Conservation (phyloP, 1,284 basidiomycete genomes). For the Uromyces viciae-fabae region DNA sequence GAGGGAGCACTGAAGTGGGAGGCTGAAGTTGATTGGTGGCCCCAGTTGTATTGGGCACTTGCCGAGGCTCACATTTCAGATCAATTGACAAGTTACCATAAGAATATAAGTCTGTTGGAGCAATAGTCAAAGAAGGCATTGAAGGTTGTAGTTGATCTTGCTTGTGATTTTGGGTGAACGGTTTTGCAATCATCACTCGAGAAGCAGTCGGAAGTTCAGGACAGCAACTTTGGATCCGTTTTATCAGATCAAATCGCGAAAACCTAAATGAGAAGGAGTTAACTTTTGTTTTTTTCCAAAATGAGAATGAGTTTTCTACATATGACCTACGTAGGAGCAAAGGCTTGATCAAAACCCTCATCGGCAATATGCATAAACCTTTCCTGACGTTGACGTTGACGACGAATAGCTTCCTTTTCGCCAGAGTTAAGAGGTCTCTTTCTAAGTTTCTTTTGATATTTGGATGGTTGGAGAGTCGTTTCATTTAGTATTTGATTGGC, state of each 20-base stretch:
- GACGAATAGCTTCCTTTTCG: slow-evolving; percentile 41
- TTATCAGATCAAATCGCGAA: slow-evolving; percentile 40
- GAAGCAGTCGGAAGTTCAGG: neutral
- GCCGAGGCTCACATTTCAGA: neutral
- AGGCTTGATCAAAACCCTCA: slow-evolving; percentile 40
- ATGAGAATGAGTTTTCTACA: neutral
- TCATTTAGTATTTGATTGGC: slow-evolving; percentile 40
- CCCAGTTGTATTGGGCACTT: neutral
- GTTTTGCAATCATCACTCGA: slow-evolving; percentile 3
- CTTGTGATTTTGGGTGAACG: neutral
- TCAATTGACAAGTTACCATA: neutral
- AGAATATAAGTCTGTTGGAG: slow-evolving; percentile 6
- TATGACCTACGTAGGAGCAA: slow-evolving; percentile 42
- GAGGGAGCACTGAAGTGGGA: neutral
- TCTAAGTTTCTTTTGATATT: slow-evolving; percentile 32
- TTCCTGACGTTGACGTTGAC: slow-evolving; percentile 39
- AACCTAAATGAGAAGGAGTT: slow-evolving; percentile 17
- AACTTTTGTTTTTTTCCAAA: neutral
- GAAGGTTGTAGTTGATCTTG: slow-evolving; percentile 9
- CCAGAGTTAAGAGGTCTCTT: slow-evolving; percentile 43
- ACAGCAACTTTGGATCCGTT: slow-evolving; percentile 14
- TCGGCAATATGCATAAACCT: slow-evolving; percentile 44
- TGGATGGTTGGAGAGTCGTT: slow-evolving; percentile 43
- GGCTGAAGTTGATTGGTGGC: neutral
- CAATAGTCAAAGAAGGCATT: slow-evolving; percentile 5